phyloP scores from a whole-genome alignment of 257 asterid species.

The Nyctanthes arbortristis region DNA sequence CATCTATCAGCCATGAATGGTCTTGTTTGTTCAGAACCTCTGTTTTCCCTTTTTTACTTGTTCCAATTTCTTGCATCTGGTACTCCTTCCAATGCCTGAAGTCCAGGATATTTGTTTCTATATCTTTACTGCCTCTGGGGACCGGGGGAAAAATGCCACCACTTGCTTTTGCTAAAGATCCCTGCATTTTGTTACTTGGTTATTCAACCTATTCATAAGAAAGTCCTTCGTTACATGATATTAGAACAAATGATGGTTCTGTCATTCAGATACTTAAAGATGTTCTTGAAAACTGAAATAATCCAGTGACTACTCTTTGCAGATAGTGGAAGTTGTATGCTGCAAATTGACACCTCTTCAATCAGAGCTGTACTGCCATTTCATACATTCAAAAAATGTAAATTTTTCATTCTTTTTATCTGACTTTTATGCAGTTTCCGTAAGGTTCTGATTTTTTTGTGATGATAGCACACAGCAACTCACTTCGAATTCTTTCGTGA shows the following conservation, averaged over 20 bases:
- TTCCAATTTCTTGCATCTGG: background rate
- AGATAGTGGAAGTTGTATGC: constrained; percentile 94
- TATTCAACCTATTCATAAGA: background rate
- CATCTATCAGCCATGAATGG: background rate
- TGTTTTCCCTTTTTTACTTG: too few species aligned
- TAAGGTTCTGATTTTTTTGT: constrained; percentile 22
- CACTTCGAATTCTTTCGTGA: constrained; percentile 21
- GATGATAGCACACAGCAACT: constrained; percentile 15
- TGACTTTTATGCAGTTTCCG: constrained; percentile 16
- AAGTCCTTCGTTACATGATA: background rate
- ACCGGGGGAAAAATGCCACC: background rate
- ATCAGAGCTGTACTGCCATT: constrained; percentile 77
- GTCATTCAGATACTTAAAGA: constrained; percentile 8
- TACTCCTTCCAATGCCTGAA: background rate
- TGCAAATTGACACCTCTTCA: constrained; percentile 95
- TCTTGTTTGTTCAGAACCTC: background rate
- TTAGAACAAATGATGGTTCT: background rate
- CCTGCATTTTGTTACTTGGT: background rate
- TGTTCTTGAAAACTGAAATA: constrained; percentile 8
- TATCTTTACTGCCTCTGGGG: background rate
- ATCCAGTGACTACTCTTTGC: constrained; percentile 27
- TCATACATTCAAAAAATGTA: constrained; percentile 96
- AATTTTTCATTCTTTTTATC: constrained; percentile 22
- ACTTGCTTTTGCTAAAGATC: background rate
- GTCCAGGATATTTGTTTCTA: background rate